phyloP scores from a whole-genome alignment of 805 yeast species.

The Ogataea haglerorum region DNA sequence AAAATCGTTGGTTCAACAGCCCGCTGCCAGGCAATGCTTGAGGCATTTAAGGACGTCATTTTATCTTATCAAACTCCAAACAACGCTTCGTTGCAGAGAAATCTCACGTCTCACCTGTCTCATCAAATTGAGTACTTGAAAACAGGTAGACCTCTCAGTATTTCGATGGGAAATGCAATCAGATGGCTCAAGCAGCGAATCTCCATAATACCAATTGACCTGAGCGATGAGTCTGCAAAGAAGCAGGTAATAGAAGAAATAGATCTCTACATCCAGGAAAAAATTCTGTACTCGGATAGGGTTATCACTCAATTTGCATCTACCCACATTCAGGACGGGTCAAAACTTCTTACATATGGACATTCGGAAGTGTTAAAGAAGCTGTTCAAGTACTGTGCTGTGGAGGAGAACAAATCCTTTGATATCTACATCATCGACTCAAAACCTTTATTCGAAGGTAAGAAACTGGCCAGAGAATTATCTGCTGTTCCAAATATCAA shows the following conservation, averaged over 20 bases:
- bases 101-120: conserved; percentile 80
- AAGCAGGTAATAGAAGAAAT: conserved; percentile 59
- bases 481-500: conserved; percentile 57
- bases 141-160: conserved; percentile 85
- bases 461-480: conserved; percentile 63
- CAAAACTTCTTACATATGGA: conserved; percentile 83
- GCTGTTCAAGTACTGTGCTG: conserved; percentile 66
- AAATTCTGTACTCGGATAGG: conserved; percentile 76
- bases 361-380: conserved; percentile 80
- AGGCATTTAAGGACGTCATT: conserved; percentile 78
- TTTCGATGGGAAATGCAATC: conserved; percentile 96
- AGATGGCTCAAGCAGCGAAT: conserved; percentile 96
- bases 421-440: conserved; percentile 87
- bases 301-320: conserved; percentile 81
- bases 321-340: conserved; percentile 67
- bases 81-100: conserved; percentile 81
- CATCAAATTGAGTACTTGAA: conserved; percentile 92
- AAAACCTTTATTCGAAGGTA: conserved; percentile 92
- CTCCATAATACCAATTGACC: conserved; percentile 72
- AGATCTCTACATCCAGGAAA: conserved; percentile 78
- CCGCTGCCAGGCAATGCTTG: conserved; percentile 80
- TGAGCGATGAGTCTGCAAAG: conserved; percentile 67
- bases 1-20: conserved; percentile 86
- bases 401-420: conserved; percentile 58
- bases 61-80: conserved; percentile 79